Evolutionary conservation across 1,139 yeast genomes (phyloP), one percentile per base, ranked within the genome.

Genomic region (Hemisphaericaspora xylanilytica): DNA sequence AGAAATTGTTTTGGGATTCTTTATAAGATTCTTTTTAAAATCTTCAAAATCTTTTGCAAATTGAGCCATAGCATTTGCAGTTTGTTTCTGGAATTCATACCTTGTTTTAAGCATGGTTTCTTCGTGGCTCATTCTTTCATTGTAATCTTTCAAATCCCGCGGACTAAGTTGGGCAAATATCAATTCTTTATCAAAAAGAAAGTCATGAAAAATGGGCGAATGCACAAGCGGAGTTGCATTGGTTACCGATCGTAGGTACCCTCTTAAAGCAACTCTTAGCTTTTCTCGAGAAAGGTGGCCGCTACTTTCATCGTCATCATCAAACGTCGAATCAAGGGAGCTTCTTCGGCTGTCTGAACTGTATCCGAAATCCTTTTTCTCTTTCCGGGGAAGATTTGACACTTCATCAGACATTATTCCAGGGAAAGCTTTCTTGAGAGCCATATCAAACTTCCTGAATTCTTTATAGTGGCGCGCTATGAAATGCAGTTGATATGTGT

Each of bases 201-300:
- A 29, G 10, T 29, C 24, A n/a, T 26, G 18, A 32, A 78, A 59
- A 13, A 39, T 37, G 1, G 65, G 60, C 28, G 81, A 75, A 41
- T 74, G 70, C 1, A 78, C 68, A 0, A 87, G 70, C 37, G 80
- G 85, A 2, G 78, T 70, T 35, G 75, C 74, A 25, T 72, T 65
- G 4, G 77, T 52, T 14, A 89, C 60, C 4, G 71, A 59, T 30
- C 73, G 67, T 38, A 90, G 52, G 53, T 85, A 90, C 0, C 90
- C 87, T 39, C 97, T 67, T 30, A 90, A 63, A 0, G 94, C 77
- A 14, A 88, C 70, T 33, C 97, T 67, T 47, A 87, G 73, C 48
- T 80, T 81, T 56, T 90, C 97, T 32, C 70, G 53, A 7, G 50
- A 51, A 27, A 65, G 50, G 8, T 40, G 31, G 2, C 36, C 44